Percentiles rank a stretch among this genome's conserved stretches.
Conservation (phyloP, 2,329 filamentous ascomycete species). For the Podosphaera leucotricha region DNA sequence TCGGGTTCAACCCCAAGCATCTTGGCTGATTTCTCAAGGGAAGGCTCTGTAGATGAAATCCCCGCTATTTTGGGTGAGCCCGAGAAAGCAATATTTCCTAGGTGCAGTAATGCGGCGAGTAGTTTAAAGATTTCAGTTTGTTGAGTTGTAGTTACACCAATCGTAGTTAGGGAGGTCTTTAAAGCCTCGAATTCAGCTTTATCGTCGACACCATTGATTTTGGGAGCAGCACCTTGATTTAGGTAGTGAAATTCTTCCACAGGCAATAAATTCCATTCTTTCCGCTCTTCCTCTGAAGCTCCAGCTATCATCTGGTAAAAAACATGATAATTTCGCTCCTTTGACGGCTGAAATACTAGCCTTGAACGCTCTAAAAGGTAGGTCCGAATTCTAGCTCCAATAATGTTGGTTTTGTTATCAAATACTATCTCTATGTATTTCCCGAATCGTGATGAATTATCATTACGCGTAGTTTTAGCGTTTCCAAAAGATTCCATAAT, state of each 20-base stretch:
- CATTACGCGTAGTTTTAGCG: slow-evolving; percentile 97
- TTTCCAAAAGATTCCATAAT: slow-evolving; percentile 99
- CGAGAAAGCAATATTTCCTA: slow-evolving; percentile 91
- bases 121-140: slow-evolving; percentile 77
- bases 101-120: slow-evolving; percentile 71
- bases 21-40: slow-evolving; percentile 55
- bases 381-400: slow-evolving; percentile 89
- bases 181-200: slow-evolving; percentile 83
- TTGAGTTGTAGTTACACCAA: slow-evolving; percentile 52
- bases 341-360: slow-evolving; percentile 88
- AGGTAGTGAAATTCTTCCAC: slow-evolving; percentile 88
- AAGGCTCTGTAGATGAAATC: slow-evolving; percentile 56
- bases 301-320: slow-evolving; percentile 95
- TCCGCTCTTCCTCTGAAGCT: slow-evolving; percentile 59
- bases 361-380: slow-evolving; percentile 89
- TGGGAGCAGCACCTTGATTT: slow-evolving; percentile 79
- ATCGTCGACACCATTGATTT: slow-evolving; percentile 87
- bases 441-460: slow-evolving; percentile 96
- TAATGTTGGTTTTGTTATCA: slow-evolving; percentile 82
- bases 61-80: slow-evolving; percentile 74
- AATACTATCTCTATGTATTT: slow-evolving; percentile 99
- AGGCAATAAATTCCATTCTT: slow-evolving; percentile 55
- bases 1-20: slow-evolving; percentile 70
- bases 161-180: slow-evolving; percentile 62
- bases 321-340: slow-evolving; percentile 97